Base-by-base conservation (phyloP, 139 green algal species). In the Ostreobium quekettii region DNA sequence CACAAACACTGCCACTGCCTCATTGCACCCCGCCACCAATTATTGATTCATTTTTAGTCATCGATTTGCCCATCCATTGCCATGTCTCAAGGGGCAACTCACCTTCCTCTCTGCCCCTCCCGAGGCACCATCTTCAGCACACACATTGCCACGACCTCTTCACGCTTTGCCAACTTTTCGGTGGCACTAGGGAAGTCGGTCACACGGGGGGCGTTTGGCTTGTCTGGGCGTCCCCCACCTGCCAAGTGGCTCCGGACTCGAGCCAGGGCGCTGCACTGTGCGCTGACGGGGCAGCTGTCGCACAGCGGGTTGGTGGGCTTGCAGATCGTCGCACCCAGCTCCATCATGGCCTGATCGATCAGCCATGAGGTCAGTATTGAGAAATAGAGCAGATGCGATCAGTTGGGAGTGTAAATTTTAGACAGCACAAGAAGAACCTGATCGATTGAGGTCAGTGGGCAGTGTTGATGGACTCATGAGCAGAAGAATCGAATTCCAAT, bases 261-360 rank as follows among this genome's bases (percentile, higher is more conserved):
- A 37, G 31, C 35, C 8, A 39, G 47, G 22, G 67, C 69, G 4
- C 28, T 49, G 64, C 91, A 97, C 8, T 47, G 56, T 19, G 19
- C 33, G 3, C 42, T 58, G 8, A 89, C 39, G 33, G 92, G 89
- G 81, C 92, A 97, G 0, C 35, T 53, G 15, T 6, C 68, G 70
- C 92, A 98, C 47, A 70, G 31, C 0, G 93, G 77, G 29, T 80
- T 76, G 33, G 74, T 75, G 6, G 87, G 85, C 15, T 82, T 78
- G 79, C 93, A 98, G 3, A 96, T 74, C 0, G 80, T 89, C 11
- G 93, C 90, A 0, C 93, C 93, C 26, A 97, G 83, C 85, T 98
- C 93, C 93, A 98, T 98, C 64, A 98, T 71, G 24, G 91, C 91
- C 87, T 93, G n/a, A n/a, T n/a, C n/a, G n/a, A n/a, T n/a, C n/a